Conservation (phyloP, 139 green algal species). For the Closterium sp. region DNA sequence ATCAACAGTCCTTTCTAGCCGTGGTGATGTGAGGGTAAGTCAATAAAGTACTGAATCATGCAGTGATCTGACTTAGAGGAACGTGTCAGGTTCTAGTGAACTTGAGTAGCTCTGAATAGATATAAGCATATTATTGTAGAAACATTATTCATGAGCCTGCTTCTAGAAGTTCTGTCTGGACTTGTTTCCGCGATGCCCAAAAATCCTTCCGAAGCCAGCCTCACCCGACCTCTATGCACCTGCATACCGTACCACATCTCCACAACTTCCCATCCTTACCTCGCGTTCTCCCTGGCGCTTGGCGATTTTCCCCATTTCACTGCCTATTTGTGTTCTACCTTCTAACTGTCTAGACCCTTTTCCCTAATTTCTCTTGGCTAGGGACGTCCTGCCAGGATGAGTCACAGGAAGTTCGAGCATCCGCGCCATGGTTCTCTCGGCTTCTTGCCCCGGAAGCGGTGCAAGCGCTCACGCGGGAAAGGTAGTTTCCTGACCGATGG, state of each 20-base stretch:
- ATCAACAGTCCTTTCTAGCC: too few species aligned
- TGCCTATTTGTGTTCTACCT: neutral
- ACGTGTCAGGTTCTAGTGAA: too few species aligned
- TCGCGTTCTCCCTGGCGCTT: too few species aligned
- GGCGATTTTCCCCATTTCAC: neutral
- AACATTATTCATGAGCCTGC: too few species aligned
- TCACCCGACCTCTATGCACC: neutral
- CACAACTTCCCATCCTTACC: too few species aligned
- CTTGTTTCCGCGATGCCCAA: neutral
- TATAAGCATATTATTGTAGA: too few species aligned
- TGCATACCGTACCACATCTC: too few species aligned
- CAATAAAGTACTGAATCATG: too few species aligned
- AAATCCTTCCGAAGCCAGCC: neutral
- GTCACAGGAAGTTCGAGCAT: slow-evolving; percentile 94
- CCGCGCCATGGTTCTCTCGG: slow-evolving; percentile 92
- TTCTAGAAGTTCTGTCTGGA: too few species aligned
- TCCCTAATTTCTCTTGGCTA: neutral
- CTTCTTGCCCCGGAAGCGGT: slow-evolving; percentile 99
- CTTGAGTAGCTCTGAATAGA: too few species aligned
- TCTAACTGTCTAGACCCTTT: neutral
- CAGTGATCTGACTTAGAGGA: too few species aligned
- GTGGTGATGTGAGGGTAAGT: too few species aligned
- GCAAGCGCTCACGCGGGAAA: slow-evolving; percentile 86
- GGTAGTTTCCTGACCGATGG: slow-evolving; percentile 46
- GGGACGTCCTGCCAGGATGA: slow-evolving; percentile 64